Conservation (phyloP, 768 basidiomycete genomes). For the Suillus lakei region DNA sequence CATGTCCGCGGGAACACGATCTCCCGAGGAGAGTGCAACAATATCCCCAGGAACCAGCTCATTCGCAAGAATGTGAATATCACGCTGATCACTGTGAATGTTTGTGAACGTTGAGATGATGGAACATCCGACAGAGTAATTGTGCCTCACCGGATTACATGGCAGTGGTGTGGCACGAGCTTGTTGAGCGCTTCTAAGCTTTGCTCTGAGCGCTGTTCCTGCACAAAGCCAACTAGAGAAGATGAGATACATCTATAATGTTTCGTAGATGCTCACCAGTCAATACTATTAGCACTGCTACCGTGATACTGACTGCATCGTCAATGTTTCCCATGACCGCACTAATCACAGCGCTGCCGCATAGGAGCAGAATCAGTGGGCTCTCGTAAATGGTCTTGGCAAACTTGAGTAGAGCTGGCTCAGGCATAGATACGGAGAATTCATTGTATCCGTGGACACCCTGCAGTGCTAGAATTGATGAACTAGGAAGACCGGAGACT, state of each 20-base stretch:
- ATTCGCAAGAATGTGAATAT: conserved; percentile 86
- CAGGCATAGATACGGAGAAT: conserved; percentile 83
- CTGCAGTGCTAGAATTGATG: conserved; percentile 66
- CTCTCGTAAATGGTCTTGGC: conserved; percentile 95
- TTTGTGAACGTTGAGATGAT: neutral
- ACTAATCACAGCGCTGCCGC: conserved; percentile 89
- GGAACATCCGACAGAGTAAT: neutral
- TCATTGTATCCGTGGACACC: conserved; percentile 89
- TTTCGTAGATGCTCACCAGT: conserved; percentile 63
- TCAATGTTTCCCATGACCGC: conserved; percentile 95
- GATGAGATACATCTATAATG: conserved; percentile 7
- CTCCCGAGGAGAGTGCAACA: conserved; percentile 87
- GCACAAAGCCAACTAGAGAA: conserved; percentile 83
- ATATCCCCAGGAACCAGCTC: conserved; percentile 97
- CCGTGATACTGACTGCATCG: conserved; percentile 90
- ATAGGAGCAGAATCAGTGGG: conserved; percentile 87
- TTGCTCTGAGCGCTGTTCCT: conserved; percentile 94
- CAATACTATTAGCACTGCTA: conserved; percentile 91
- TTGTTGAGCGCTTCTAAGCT: conserved; percentile 95
- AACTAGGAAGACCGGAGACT: conserved; percentile 62
- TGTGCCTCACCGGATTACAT: conserved; percentile 66
- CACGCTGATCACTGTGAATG: conserved; percentile 50
- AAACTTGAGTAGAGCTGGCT: conserved; percentile 85
- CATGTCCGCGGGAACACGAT: conserved; percentile 93
- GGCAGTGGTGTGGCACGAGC: conserved; percentile 96